Evolutionary conservation across 2,329 filamentous ascomycete genomes (phyloP).

Genomic region (Ceratocystis smalleyi): DNA sequence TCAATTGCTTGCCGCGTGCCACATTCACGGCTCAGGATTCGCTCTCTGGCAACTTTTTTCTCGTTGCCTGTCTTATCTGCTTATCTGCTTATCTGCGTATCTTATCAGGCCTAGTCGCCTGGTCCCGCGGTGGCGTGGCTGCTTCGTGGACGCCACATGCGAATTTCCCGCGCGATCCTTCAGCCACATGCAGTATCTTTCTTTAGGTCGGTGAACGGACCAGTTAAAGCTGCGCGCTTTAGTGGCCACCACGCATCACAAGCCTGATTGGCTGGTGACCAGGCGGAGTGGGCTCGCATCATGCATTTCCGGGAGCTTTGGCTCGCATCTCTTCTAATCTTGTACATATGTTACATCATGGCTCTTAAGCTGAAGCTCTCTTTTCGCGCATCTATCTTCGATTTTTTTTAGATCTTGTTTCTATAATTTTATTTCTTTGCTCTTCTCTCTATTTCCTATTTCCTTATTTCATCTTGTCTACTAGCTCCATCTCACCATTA

Average conservation of each 20-base stretch:
- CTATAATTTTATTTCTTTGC: background rate
- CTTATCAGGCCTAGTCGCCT: background rate
- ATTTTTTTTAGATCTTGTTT: background rate
- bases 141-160: background rate
- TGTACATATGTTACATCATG: background rate
- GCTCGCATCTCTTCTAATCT: background rate
- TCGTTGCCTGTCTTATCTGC: background rate
- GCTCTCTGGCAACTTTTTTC: slow-evolving; percentile 3
- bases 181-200: background rate
- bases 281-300: background rate
- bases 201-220: background rate
- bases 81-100: background rate
- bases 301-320: background rate
- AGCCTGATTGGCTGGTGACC: background rate
- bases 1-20: slow-evolving; percentile 2
- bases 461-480: background rate
- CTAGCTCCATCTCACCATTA: background rate
- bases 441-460: background rate
- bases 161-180: background rate
- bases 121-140: background rate
- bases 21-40: slow-evolving; percentile 1
- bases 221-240: slow-evolving; percentile 4
- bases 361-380: background rate
- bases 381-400: background rate
- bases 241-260: background rate